Base-by-base conservation (phyloP, 352 stramenopile species). In the Stramenopiles sp. region DNA sequence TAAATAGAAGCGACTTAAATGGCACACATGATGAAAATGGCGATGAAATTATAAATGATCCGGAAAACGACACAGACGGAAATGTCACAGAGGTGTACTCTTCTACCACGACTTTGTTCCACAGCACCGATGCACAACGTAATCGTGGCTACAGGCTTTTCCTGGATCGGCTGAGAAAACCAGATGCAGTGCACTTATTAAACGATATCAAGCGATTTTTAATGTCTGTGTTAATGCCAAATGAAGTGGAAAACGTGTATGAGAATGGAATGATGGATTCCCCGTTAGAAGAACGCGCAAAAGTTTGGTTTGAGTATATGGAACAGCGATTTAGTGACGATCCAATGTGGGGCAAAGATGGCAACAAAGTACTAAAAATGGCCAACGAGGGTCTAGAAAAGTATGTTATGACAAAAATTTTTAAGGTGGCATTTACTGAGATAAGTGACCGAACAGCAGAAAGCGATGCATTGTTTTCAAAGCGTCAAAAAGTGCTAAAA, bases 381-480 rank as follows among this genome's bases (percentile, higher is more conserved):
- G 71, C 71, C 4, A 78, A 33, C 30, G 71, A 85, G 71, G 80
- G 83, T n/a, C 67, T 96, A 14, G 92, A 97, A 80, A 89, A 90
- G 7, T 95, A 96, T 67, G 32, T 97, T 75, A 93, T 96, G 86
- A 88, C 92, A 81, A 97, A 97, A 75, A 44, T 96, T 32, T 92
- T 95, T 76, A 22, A 81, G 0, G 87, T 87, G 32, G 89, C 86
- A 8, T 88, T 96, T 33, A 78, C 30, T 14, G 71, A 78, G 22
- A 78, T 78, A 78, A 14, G 4, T 82, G 89, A 85, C 7, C 87
- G 89, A 27, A 90, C 88, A 0, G 67, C 32, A 0, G 82, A 31
- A 78, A 85, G 89, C 0, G n/a, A 30, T 0, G 27, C 8, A 0
- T 84, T 91, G 80, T 91, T 96, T 80, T 83, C 88, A 0, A 83